These are phyloP conservation scores for Boletus tylopilopsis DNA, from an alignment of 768 basidiomycete genomes.

Conservation along the genomic window DNA sequence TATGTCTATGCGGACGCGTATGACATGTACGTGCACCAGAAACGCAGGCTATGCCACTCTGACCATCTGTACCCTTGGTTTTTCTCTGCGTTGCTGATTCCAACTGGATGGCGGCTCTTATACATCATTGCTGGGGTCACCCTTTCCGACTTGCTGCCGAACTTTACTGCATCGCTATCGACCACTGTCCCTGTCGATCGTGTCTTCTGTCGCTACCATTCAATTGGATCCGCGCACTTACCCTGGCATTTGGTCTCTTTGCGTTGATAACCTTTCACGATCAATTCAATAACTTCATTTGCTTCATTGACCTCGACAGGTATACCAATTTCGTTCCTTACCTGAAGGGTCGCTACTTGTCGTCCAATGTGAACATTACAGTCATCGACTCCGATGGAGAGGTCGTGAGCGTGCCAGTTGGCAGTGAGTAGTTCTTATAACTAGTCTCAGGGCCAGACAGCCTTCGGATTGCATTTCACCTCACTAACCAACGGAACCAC, in stretches of 20 bases:
- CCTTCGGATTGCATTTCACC: too few relatives aligned
- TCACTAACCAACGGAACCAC: slow-evolving; percentile 26
- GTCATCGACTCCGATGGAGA: slow-evolving; percentile 40
- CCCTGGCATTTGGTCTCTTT: neutral
- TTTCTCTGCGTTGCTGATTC: neutral
- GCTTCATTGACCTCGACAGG: slow-evolving; percentile 29
- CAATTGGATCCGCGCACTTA: neutral
- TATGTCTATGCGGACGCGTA: slow-evolving; percentile 64
- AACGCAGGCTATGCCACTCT: neutral
- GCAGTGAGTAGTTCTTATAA: slow-evolving; percentile 30
- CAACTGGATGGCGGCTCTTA: neutral
- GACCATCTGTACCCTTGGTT: slow-evolving; percentile 2
- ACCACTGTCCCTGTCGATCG: slow-evolving; percentile 4
- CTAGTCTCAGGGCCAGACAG: neutral
- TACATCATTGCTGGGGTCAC: neutral
- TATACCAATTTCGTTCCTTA: slow-evolving; percentile 63
- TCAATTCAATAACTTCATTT: neutral
- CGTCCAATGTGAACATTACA: slow-evolving; percentile 87
- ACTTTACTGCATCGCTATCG: neutral
- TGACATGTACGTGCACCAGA: slow-evolving; percentile 49
- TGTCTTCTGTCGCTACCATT: slow-evolving; percentile 1
- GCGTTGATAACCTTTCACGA: neutral
- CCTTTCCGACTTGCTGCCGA: neutral
- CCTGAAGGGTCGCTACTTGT: slow-evolving; percentile 70
- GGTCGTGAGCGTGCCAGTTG: slow-evolving; percentile 40